Evolutionary conservation across 306 rosid genomes (phyloP).

Genomic region (Arachis hypogaea): DNA sequence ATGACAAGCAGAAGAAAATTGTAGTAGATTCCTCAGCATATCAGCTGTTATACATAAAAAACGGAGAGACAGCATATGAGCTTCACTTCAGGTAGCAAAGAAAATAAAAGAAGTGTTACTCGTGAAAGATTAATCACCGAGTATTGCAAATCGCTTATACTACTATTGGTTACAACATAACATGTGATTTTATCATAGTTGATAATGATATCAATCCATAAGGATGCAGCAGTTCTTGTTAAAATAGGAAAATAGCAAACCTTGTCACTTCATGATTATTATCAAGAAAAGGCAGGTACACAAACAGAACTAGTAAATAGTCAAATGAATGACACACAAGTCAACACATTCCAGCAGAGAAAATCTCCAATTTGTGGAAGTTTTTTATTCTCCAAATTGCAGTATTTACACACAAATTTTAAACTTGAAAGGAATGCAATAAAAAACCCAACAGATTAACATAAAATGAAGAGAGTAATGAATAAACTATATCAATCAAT

Average conservation of each 20-base stretch:
- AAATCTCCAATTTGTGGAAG: not conserved
- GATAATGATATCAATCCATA: conserved; percentile 15
- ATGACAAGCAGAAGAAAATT: conserved; percentile 32
- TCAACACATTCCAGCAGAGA: not conserved
- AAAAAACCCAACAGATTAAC: not conserved
- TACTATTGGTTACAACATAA: not conserved
- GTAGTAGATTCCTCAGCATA: conserved; percentile 16
- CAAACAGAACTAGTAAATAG: not conserved
- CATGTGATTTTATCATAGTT: conserved; percentile 2
- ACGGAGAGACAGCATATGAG: conserved; percentile 13
- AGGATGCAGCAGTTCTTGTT: not conserved
- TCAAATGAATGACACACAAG: not conserved
- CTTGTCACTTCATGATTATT: not conserved
- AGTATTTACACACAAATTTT: not conserved
- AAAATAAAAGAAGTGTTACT: not conserved
- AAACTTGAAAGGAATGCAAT: conserved; percentile 4
- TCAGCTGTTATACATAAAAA: conserved; percentile 4
- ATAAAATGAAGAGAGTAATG: too few species aligned
- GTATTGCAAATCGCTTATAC: not conserved
- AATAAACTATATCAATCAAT: too few species aligned
- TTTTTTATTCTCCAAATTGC: not conserved
- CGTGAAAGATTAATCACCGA: not conserved
- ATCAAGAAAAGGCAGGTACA: not conserved
- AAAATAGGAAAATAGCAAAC: not conserved
- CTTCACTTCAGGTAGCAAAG: not conserved